Percentiles rank a stretch among this genome's conserved stretches.
phyloP scores from a whole-genome alignment of 2,329 filamentous ascomycete species.

The Alternaria gansuensis region DNA sequence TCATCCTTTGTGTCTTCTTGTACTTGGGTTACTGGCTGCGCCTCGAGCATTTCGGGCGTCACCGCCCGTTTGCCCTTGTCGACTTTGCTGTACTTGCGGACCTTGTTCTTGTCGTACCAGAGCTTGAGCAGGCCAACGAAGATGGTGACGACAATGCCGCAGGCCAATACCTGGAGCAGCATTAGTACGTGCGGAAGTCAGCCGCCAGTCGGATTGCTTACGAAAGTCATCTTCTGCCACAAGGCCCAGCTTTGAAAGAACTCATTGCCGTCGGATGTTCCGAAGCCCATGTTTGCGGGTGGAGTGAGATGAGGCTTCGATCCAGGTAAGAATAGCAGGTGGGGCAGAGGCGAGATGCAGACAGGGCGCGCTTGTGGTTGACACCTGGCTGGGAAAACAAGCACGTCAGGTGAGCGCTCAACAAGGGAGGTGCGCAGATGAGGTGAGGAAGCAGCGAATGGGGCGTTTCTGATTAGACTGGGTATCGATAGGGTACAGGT shows the following conservation, averaged over 20 bases:
- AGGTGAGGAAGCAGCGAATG: neutral
- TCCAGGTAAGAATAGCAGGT: slow-evolving; percentile 34
- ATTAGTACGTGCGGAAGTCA: slow-evolving; percentile 35
- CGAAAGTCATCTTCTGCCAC: slow-evolving; percentile 92
- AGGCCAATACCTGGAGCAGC: slow-evolving; percentile 70
- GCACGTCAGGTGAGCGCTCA: slow-evolving; percentile 26
- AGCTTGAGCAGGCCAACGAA: slow-evolving; percentile 73
- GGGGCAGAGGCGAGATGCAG: slow-evolving; percentile 23
- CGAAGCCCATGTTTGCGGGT: slow-evolving; percentile 34
- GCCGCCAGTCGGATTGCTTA: slow-evolving; percentile 59
- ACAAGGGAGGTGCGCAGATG: slow-evolving; percentile 31
- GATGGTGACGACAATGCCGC: slow-evolving; percentile 75
- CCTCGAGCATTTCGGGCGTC: slow-evolving; percentile 71
- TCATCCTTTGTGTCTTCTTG: slow-evolving; percentile 65
- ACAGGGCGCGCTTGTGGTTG: slow-evolving; percentile 26
- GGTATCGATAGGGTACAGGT: slow-evolving; percentile 12
- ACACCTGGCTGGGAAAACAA: slow-evolving; percentile 25
- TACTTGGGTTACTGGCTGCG: slow-evolving; percentile 65
- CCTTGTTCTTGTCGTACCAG: slow-evolving; percentile 53
- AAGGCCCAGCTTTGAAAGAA: slow-evolving; percentile 71
- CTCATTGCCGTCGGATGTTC: slow-evolving; percentile 40
- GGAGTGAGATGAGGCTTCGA: slow-evolving; percentile 24
- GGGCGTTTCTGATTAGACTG: neutral
- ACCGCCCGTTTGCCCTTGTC: slow-evolving; percentile 47
- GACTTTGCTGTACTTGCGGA: slow-evolving; percentile 55